Percentiles rank a stretch among this genome's conserved stretches.
phyloP scores from a whole-genome alignment of 139 green algal species.

The Chlamydomonas schloesseri region DNA sequence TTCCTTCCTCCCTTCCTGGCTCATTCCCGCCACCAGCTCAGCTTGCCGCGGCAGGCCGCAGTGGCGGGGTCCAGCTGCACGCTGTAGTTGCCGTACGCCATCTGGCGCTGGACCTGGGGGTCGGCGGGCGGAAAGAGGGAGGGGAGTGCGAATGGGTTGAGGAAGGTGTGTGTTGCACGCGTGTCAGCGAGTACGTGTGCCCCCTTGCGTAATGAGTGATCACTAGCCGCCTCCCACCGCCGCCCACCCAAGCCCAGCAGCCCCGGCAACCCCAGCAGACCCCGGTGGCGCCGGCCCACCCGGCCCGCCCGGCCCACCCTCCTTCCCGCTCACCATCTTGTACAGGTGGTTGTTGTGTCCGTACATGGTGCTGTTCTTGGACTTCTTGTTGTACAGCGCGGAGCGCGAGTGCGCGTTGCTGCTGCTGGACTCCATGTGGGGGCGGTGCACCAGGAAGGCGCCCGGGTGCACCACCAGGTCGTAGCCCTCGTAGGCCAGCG shows the following conservation, averaged over 20 bases:
- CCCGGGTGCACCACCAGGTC: slow-evolving; percentile 2
- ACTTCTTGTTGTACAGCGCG: not conserved
- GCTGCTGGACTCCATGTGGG: not conserved
- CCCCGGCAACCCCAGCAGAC: too few relatives aligned
- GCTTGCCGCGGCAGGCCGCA: not conserved
- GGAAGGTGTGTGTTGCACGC: too few relatives aligned
- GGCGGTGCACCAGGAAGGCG: slow-evolving; percentile 30
- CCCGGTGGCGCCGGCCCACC: too few relatives aligned
- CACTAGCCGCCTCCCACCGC: too few relatives aligned
- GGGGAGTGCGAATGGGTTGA: not conserved
- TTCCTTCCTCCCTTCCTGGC: too few relatives aligned
- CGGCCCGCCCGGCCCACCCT: too few relatives aligned
- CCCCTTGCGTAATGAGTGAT: too few relatives aligned
- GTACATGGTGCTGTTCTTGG: slow-evolving; percentile 29
- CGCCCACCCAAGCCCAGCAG: too few relatives aligned
- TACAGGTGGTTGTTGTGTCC: slow-evolving; percentile 24
- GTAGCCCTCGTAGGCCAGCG: slow-evolving; percentile 40
- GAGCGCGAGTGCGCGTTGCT: not conserved
- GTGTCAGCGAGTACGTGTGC: too few relatives aligned
- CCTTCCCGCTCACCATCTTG: not conserved
- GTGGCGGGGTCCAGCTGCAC: slow-evolving; percentile 42
- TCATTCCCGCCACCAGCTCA: slow-evolving; percentile 49
- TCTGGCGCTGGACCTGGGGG: not conserved
- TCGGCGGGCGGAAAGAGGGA: not conserved
- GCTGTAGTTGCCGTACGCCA: slow-evolving; percentile 47